phyloP scores from a whole-genome alignment of 1,284 basidiomycete species.

The Puccinia novopanici region DNA sequence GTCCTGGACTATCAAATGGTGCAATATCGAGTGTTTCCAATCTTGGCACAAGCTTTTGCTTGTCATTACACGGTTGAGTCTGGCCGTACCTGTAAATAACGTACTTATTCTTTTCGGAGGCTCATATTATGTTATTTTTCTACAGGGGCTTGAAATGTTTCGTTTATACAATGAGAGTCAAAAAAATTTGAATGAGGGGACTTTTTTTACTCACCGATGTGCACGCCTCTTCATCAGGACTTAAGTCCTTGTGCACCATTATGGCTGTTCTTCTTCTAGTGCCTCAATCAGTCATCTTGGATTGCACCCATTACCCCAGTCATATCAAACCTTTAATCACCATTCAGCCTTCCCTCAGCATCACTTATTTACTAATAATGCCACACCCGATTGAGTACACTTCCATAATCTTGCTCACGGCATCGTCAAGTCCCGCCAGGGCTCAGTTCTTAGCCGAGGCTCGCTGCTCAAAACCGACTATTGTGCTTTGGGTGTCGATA shows the following conservation, averaged over 20 bases:
- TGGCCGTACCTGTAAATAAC: neutral
- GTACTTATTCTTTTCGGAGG: slow-evolving; percentile 44
- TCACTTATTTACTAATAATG: too few relatives aligned
- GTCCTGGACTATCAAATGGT: slow-evolving; percentile 61
- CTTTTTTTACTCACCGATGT: slow-evolving; percentile 60
- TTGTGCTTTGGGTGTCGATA: too few relatives aligned
- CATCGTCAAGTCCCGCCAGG: too few relatives aligned
- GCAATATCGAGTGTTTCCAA: slow-evolving; percentile 59
- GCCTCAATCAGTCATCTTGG: too few relatives aligned
- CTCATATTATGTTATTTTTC: neutral
- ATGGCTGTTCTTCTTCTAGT: too few relatives aligned
- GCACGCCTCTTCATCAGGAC: slow-evolving; percentile 59
- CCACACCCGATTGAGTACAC: too few relatives aligned
- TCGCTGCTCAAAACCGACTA: too few relatives aligned
- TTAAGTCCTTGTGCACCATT: slow-evolving; percentile 59
- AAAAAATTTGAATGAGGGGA: slow-evolving; percentile 58
- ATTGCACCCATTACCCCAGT: too few relatives aligned
- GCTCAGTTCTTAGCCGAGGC: too few relatives aligned
- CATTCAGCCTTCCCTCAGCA: too few relatives aligned
- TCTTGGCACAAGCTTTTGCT: slow-evolving; percentile 60
- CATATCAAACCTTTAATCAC: too few relatives aligned
- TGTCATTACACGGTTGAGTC: slow-evolving; percentile 58
- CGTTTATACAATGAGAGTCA: slow-evolving; percentile 59
- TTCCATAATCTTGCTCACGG: too few relatives aligned
- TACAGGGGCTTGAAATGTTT: slow-evolving; percentile 58